Conservation (phyloP, 176 grass and related monocot species). For the Guadua angustifolia region DNA sequence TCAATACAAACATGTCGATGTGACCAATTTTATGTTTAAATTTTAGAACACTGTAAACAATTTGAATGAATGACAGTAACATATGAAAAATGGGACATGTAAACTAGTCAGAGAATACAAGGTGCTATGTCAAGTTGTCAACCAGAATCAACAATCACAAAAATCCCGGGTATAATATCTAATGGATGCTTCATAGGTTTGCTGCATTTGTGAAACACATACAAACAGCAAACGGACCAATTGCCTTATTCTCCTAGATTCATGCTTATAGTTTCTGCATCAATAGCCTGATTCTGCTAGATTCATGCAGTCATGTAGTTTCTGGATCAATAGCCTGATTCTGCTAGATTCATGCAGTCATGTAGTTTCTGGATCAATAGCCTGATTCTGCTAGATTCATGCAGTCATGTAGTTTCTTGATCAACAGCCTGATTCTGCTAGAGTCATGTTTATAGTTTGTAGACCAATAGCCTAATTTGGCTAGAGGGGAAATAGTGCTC, state of each 20-base stretch:
- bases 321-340: background rate
- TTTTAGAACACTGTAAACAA: background rate
- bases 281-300: background rate
- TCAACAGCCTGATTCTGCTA: background rate
- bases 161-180: background rate
- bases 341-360: background rate
- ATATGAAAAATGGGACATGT: background rate
- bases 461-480: background rate
- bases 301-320: too few species aligned
- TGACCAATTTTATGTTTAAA: background rate
- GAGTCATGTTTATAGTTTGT: background rate
- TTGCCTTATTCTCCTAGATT: background rate
- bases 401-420: background rate
- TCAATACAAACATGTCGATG: background rate
- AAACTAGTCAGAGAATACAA: conserved; percentile 23
- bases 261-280: background rate
- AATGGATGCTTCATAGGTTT: background rate
- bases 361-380: background rate
- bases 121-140: background rate
- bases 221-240: background rate
- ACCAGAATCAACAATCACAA: background rate
- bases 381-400: background rate
- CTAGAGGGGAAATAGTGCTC: background rate
- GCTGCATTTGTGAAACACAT: background rate
- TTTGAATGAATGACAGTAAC: conserved; percentile 13